Percentiles rank a stretch among this genome's conserved stretches.
These are phyloP conservation scores for Pyricularia grisea DNA, from an alignment of 2,329 filamentous ascomycete species.

Conservation along the genomic window DNA sequence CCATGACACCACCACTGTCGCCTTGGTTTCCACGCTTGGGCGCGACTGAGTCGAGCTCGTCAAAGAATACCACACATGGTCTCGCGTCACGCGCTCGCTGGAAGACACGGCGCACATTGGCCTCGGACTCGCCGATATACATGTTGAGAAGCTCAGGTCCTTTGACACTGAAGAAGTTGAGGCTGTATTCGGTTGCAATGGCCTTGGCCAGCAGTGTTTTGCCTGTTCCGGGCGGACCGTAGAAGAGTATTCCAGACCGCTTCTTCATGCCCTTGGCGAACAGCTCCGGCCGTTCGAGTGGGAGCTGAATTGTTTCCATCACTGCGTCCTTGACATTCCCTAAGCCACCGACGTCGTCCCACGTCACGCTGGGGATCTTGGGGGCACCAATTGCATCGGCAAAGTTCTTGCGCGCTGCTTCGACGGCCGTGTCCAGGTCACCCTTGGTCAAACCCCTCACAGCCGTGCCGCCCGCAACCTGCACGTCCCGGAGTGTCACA, in stretches of 20 bases:
- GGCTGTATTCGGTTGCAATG: slow-evolving; percentile 85
- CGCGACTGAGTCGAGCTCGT: slow-evolving; percentile 86
- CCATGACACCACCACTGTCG: slow-evolving; percentile 96
- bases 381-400: slow-evolving; percentile 94
- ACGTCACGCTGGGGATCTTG: slow-evolving; percentile 94
- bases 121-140: slow-evolving; percentile 93
- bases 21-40: slow-evolving; percentile 96
- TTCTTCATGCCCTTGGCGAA: slow-evolving; percentile 99
- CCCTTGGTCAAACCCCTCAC: slow-evolving; percentile 69
- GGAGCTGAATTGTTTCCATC: slow-evolving; percentile 90
- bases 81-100: slow-evolving; percentile 77
- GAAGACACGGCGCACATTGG: slow-evolving; percentile 83
- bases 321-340: slow-evolving; percentile 95
- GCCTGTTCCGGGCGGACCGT: slow-evolving; percentile 82
- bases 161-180: slow-evolving; percentile 93
- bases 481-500: slow-evolving; percentile 71
- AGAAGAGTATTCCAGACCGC: slow-evolving; percentile 85
- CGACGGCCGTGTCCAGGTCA: slow-evolving; percentile 89
- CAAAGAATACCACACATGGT: slow-evolving; percentile 88
- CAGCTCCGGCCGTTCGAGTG: slow-evolving; percentile 81
- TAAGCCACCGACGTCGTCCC: slow-evolving; percentile 91
- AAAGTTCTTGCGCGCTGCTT: slow-evolving; percentile 94
- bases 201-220: slow-evolving; percentile 91
- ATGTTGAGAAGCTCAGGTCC: slow-evolving; percentile 88
- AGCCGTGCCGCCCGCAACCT: slow-evolving; percentile 73